Evolutionary conservation across 495 filamentous ascomycete genomes (phyloP).

Genomic region (Trichoderma reesei): DNA sequence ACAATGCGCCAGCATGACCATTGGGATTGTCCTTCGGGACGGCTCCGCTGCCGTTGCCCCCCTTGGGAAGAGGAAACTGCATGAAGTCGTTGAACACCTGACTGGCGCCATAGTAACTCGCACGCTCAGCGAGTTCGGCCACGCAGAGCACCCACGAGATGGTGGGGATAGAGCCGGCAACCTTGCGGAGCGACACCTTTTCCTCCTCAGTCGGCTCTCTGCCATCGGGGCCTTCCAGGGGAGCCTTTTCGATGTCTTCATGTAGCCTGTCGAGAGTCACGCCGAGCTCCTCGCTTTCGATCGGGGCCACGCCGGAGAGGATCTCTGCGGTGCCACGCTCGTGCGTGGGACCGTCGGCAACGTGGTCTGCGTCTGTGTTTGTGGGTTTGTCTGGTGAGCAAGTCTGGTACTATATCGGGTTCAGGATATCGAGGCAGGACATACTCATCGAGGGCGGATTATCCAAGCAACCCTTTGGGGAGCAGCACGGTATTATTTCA

Average conservation of each 20-base stretch:
- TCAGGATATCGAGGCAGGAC: not conserved
- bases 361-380: constrained; percentile 9
- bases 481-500: not conserved
- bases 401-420: not conserved
- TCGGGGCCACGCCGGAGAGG: constrained; percentile 7
- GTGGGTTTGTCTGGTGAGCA: not conserved
- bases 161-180: constrained; percentile 56
- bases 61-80: constrained; percentile 50
- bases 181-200: constrained; percentile 48
- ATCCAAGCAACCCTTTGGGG: not conserved
- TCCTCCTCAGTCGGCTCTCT: constrained; percentile 50
- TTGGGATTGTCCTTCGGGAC: constrained; percentile 19
- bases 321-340: constrained; percentile 10
- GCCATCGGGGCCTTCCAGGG: not conserved
- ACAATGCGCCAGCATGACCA: constrained; percentile 48
- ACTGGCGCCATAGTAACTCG: constrained; percentile 70
- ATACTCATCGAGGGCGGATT: not conserved
- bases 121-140: constrained; percentile 67
- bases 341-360: constrained; percentile 10
- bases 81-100: constrained; percentile 61
- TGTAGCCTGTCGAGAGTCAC: constrained; percentile 1
- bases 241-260: constrained; percentile 5
- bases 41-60: constrained; percentile 49
- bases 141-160: constrained; percentile 62
- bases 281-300: constrained; percentile 11